phyloP scores from a whole-genome alignment of 805 yeast genomes.

The Aciculoconidium aculeatum region DNA sequence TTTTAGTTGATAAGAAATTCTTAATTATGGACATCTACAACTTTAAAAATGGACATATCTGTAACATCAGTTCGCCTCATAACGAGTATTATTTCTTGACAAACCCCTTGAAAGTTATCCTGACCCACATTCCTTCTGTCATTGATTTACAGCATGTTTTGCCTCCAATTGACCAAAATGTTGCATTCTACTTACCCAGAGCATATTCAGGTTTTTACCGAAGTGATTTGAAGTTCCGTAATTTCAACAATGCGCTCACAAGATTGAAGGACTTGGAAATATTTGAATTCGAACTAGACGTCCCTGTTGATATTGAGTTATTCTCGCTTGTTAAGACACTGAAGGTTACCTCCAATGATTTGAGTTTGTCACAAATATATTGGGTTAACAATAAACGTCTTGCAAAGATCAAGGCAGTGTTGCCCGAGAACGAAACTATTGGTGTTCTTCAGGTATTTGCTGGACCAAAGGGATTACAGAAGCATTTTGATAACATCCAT shows the following conservation, averaged over 20 bases:
- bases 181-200: slow-evolving; percentile 77
- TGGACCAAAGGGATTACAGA: slow-evolving; percentile 56
- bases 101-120: slow-evolving; percentile 68
- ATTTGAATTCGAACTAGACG: slow-evolving; percentile 67
- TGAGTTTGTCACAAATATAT: slow-evolving; percentile 70
- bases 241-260: slow-evolving; percentile 73
- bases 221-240: slow-evolving; percentile 49
- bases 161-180: slow-evolving; percentile 76
- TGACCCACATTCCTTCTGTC: slow-evolving; percentile 81
- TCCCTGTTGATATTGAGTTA: slow-evolving; percentile 67
- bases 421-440: slow-evolving; percentile 62
- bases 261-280: slow-evolving; percentile 70
- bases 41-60: slow-evolving; percentile 23
- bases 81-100: slow-evolving; percentile 70
- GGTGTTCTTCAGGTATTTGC: slow-evolving; percentile 77
- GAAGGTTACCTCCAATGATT: slow-evolving; percentile 40
- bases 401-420: slow-evolving; percentile 72
- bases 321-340: slow-evolving; percentile 55
- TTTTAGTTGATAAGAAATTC: slow-evolving; percentile 70
- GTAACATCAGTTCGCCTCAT: slow-evolving; percentile 21
- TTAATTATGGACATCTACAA: slow-evolving; percentile 62
- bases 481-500: slow-evolving; percentile 51
- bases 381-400: slow-evolving; percentile 59
- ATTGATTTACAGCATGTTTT: slow-evolving; percentile 77
- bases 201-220: slow-evolving; percentile 76